These are phyloP conservation scores for Pyrenula aspistea DNA, from an alignment of 495 filamentous ascomycete genomes.

Conservation along the genomic window DNA sequence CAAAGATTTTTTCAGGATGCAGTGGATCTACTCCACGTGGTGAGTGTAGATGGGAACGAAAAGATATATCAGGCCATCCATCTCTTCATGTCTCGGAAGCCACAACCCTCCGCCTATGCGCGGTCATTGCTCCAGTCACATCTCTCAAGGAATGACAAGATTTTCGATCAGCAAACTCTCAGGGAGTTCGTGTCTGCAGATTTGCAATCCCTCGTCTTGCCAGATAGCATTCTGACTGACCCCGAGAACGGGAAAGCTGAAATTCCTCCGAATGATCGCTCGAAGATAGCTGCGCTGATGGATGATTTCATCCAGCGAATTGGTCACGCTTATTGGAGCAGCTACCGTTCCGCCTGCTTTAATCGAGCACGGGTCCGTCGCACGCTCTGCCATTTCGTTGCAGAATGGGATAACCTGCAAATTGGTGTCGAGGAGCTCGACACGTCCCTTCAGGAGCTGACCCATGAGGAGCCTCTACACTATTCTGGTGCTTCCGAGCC, in stretches of 20 bases:
- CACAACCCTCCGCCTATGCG: slow-evolving; percentile 73
- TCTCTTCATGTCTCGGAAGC: slow-evolving; percentile 64
- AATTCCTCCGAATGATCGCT: slow-evolving; percentile 61
- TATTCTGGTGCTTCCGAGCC: slow-evolving; percentile 29
- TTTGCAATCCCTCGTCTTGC: slow-evolving; percentile 62
- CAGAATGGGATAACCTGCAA: slow-evolving; percentile 79
- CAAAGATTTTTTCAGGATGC: slow-evolving; percentile 61
- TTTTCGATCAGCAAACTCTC: slow-evolving; percentile 10
- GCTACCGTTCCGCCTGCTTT: slow-evolving; percentile 72
- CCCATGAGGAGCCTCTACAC: slow-evolving; percentile 44
- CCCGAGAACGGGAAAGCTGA: slow-evolving; percentile 64
- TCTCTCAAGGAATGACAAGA: slow-evolving; percentile 57
- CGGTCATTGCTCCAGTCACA: slow-evolving; percentile 68
- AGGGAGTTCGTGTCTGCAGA: slow-evolving; percentile 64
- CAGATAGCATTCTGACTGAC: slow-evolving; percentile 57
- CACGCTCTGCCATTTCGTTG: slow-evolving; percentile 66
- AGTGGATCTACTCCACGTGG: slow-evolving; percentile 51
- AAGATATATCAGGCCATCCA: slow-evolving; percentile 31
- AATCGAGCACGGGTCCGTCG: slow-evolving; percentile 82
- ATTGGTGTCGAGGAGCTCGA: slow-evolving; percentile 72
- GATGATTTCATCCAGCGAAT: slow-evolving; percentile 67
- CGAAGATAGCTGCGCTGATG: slow-evolving; percentile 64
- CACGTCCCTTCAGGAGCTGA: slow-evolving; percentile 50
- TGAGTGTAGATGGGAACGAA: slow-evolving; percentile 23
- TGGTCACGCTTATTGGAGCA: slow-evolving; percentile 67